A percentile compares a stretch with the other conserved stretches of the same genome.
phyloP scores from a whole-genome alignment of 495 filamentous ascomycete genomes.

The Platismatia glauca region DNA sequence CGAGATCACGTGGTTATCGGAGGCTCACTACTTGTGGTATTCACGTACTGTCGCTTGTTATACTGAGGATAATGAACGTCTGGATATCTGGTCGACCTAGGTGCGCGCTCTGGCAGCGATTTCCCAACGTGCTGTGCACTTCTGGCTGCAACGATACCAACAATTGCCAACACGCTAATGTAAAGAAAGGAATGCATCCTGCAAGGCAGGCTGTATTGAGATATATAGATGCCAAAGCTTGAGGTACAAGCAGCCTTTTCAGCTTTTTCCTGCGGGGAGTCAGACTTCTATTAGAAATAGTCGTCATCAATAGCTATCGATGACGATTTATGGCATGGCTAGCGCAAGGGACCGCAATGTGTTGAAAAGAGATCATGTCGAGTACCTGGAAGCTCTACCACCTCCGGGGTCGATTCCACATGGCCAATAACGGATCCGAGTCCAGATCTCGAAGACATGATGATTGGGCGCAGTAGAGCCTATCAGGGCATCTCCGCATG shows the following conservation, averaged over 20 bases:
- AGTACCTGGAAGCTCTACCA: background rate
- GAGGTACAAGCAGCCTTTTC: background rate
- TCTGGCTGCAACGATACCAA: conserved; percentile 21
- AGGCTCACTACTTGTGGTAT: conserved; percentile 15
- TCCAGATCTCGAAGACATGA: background rate
- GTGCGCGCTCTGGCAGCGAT: conserved; percentile 18
- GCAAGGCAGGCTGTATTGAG: background rate
- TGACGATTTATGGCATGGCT: background rate
- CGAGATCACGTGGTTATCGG: background rate
- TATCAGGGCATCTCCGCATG: background rate
- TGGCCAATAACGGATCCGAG: background rate
- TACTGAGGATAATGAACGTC: conserved; percentile 9
- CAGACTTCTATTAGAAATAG: background rate
- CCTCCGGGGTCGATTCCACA: background rate
- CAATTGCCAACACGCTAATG: conserved; percentile 6
- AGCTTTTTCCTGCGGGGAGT: background rate
- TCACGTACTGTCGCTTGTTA: conserved; percentile 12
- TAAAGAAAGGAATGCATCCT: conserved; percentile 12
- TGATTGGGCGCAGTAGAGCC: background rate
- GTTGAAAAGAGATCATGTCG: background rate
- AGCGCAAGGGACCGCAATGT: background rate
- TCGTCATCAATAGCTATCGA: background rate
- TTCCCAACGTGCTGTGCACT: conserved; percentile 25
- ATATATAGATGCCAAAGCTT: background rate
- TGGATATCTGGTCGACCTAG: conserved; percentile 12